phyloP scores from a whole-genome alignment of 169 alveolate genomes.

The Cardiosporidium cionae region DNA sequence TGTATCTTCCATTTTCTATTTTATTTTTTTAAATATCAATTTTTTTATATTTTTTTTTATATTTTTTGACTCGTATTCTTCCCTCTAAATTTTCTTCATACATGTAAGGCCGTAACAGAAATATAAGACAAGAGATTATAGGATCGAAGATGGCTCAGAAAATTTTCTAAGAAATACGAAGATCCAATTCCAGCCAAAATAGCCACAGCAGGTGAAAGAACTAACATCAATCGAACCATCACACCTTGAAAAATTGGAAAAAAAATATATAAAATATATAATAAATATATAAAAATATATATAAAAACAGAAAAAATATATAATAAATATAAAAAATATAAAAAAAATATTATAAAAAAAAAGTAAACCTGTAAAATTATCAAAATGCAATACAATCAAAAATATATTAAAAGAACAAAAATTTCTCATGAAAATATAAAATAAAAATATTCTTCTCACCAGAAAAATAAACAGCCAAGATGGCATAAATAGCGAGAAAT shows the following conservation, averaged over 20 bases:
- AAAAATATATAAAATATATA: background rate
- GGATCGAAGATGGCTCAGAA: constrained; percentile 9
- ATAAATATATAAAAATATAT: too few relatives aligned
- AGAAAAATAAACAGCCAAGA: constrained; percentile 87
- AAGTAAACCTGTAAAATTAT: background rate
- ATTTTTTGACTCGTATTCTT: too few relatives aligned
- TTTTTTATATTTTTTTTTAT: too few relatives aligned
- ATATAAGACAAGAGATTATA: too few relatives aligned
- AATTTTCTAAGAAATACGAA: constrained; percentile 64
- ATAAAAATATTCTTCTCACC: constrained; percentile 3
- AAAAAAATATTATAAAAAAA: constrained; percentile 31
- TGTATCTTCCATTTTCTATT: too few relatives aligned
- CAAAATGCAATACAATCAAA: background rate
- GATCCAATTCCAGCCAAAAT: constrained; percentile 86
- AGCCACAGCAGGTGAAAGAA: constrained; percentile 70
- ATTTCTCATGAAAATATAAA: too few relatives aligned
- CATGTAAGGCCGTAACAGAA: too few relatives aligned
- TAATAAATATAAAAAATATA: constrained; percentile 41
- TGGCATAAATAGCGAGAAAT: constrained; percentile 81
- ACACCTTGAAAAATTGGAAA: constrained; percentile 53
- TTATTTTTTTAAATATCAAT: too few relatives aligned
- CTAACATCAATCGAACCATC: constrained; percentile 94
- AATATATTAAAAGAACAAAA: background rate
- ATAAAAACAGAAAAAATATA: background rate
- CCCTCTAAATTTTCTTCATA: too few relatives aligned